Evolutionary conservation across 2,329 filamentous ascomycete species (phyloP), one percentile per base, ranked within the genome.

Genomic region (Curvularia eragrostidis): DNA sequence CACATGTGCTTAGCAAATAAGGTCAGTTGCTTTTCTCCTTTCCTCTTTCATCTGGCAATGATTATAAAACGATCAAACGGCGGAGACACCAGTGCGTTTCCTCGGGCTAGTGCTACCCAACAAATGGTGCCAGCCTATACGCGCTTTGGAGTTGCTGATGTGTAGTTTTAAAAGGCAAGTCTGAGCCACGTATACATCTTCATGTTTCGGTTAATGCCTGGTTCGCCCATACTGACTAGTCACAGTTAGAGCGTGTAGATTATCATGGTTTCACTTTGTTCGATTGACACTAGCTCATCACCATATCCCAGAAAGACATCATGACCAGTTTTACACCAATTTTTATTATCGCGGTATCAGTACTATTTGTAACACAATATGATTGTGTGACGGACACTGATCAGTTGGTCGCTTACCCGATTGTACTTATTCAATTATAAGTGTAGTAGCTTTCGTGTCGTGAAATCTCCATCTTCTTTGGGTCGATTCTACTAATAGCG

Each of bases 1-100:
- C 81, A 1, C 75, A 80, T 15, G 56, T 77, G 10, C 63, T 83
- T 42, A 71, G 65, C 34, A 77, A 66, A 75, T 15, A 34, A 55
- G 51, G 69, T 72, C 56, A 67, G 70, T 69, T 23, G 15, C n/a
- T 24, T 52, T 44, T 51, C 30, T 43, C 23, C 18, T 56, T 52
- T 9, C 24, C 21, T 41, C 3, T 52, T 19, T 26, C 55, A 54
- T 41, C 38, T 48, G 57, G 70, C 70, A 42, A 70, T 75, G 74
- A 76, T 73, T 74, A 75, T 26, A 63, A 34, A 43, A 28, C 43
- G 56, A 57, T 60, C 66, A 70, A 73, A 65, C 48, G 64, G 57
- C 52, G 48, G 61, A 74, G 66, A 65, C 63, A 71, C 62, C 64
- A 59, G 61, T 52, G 46, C 34, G 52, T 58, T 34, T 62, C 66